Percentiles rank a stretch among this genome's conserved stretches.
phyloP scores from a whole-genome alignment of 1,139 yeast genomes.

The Scheffersomyces insectosa region DNA sequence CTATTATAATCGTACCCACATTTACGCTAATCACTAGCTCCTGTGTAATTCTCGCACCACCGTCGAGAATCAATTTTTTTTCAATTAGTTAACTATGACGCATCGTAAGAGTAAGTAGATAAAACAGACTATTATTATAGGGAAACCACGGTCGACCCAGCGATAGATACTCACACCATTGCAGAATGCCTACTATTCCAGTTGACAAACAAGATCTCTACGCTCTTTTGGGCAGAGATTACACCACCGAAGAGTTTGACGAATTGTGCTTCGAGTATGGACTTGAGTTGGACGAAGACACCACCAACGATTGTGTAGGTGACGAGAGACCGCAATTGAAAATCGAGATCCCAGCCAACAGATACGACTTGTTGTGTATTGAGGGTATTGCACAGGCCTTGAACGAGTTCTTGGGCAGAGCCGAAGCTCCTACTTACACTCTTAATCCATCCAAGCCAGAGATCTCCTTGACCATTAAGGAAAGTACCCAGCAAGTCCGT shows the following conservation, averaged over 20 bases:
- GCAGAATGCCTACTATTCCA: slow-evolving; percentile 88
- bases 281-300: slow-evolving; percentile 95
- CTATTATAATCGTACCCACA: no score
- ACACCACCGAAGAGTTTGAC: slow-evolving; percentile 91
- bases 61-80: slow-evolving; percentile 4
- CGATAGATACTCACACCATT: slow-evolving; percentile 1
- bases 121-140: no score
- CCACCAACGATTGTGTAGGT: slow-evolving; percentile 73
- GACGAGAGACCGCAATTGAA: slow-evolving; percentile 94
- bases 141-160: no score
- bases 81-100: not conserved
- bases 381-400: slow-evolving; percentile 97
- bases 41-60: slow-evolving; percentile 5
- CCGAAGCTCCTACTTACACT: slow-evolving; percentile 64
- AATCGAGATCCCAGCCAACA: slow-evolving; percentile 96
- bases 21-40: no score
- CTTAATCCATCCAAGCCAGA: slow-evolving; percentile 62
- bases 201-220: slow-evolving; percentile 93
- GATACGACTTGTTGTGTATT: slow-evolving; percentile 96
- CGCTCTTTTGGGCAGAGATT: slow-evolving; percentile 73
- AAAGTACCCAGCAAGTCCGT: slow-evolving; percentile 71
- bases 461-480: slow-evolving; percentile 68
- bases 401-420: slow-evolving; percentile 81
- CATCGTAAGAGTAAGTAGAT: no score
- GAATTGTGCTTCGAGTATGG: slow-evolving; percentile 98